Base-by-base conservation (phyloP, 2,329 filamentous ascomycete genomes). In the Dichotomopilus funicola region DNA sequence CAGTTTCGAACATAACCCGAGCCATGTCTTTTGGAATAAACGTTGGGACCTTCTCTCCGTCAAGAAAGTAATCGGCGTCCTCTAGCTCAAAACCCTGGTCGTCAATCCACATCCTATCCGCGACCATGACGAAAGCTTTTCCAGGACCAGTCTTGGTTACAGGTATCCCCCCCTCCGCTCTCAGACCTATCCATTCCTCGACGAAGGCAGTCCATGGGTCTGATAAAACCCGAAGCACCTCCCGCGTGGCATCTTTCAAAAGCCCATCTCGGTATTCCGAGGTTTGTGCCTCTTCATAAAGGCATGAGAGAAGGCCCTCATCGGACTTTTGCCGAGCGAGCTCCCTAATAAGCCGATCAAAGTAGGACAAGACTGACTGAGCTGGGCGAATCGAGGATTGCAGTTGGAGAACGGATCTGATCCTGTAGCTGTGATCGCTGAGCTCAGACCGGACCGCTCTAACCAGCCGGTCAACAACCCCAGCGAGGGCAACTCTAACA, bases 111-210 rank as follows among this genome's bases (percentile, higher is more conserved):
- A 74, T 70, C 51, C 77, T 75, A 19, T 75, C 74, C 38, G 82
- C 80, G 0, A 85, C 72, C 52, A 77, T 80, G 59, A 88, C 76
- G 62, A 89, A 88, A 31, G 79, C 76, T 61, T 79, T 82, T 54
- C 68, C 74, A 40, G 70, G 67, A 13, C 75, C 73, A 51, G 74
- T 66, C 64, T 77, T 83, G 5, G 76, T 75, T 35, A 84, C 63
- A 0, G 77, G 76, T 9, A 80, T 71, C 1, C 81, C 79, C 38
- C 77, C 72, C 61, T 87, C 83, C 2, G 75, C 72, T 57, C 75
- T 78, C 9, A 89, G 78, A 0, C 89, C 89, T 57, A 91, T 82
- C 88, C 89, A 94, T 64, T 85, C 82, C 61, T 86, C 80, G 6
- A 87, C 74, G 51, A 70, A 70, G 5, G 64, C 66, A 10, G 63